phyloP scores from a whole-genome alignment of 2,329 filamentous ascomycete genomes.

The Verticillium isaacii region DNA sequence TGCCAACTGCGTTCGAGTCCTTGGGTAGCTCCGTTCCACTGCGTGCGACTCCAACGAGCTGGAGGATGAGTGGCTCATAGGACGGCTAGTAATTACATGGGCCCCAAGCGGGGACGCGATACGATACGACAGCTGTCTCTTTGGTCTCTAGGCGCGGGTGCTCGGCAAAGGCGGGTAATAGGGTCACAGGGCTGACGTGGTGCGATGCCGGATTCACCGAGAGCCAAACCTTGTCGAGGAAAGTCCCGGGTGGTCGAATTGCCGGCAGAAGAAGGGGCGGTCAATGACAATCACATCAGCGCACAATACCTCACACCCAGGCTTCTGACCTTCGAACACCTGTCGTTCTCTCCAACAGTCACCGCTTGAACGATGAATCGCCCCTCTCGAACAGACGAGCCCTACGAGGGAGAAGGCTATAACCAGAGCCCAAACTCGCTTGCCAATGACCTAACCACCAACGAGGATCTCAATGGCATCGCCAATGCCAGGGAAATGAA shows the following conservation, averaged over 20 bases:
- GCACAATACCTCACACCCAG: not conserved
- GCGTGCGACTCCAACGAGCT: no score
- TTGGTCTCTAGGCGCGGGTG: not conserved
- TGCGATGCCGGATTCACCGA: not conserved
- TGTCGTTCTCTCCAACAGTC: not conserved
- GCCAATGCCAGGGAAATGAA: constrained; percentile 35
- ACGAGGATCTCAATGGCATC: constrained; percentile 52
- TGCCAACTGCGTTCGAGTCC: no score
- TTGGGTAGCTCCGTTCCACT: no score
- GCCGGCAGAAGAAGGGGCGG: not conserved
- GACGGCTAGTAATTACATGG: no score
- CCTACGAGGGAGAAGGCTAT: constrained; percentile 41
- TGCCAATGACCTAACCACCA: constrained; percentile 43
- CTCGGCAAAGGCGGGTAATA: not conserved
- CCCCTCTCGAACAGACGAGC: constrained; percentile 49
- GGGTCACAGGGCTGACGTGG: not conserved
- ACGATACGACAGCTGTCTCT: not conserved
- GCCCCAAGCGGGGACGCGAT: no score
- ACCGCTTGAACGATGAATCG: constrained; percentile 41
- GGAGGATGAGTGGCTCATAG: no score
- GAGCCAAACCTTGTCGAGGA: not conserved
- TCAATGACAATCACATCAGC: not conserved
- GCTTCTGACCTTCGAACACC: not conserved
- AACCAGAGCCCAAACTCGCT: constrained; percentile 50
- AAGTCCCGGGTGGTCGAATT: not conserved